Evolutionary conservation across 441 rosid genomes (phyloP).

Genomic region (Kokia cookei): DNA sequence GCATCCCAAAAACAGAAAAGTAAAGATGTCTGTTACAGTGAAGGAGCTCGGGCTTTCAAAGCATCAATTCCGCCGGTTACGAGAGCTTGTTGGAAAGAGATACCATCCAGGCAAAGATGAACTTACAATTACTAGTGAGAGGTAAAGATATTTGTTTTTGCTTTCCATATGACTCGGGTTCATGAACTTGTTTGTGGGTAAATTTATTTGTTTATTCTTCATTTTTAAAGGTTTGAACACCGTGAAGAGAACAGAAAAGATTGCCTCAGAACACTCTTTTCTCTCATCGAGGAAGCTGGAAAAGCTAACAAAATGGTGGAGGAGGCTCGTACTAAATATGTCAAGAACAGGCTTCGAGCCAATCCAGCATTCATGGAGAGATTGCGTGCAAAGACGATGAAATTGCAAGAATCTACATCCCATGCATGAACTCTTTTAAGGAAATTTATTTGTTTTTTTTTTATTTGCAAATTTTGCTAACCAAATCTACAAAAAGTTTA

Average conservation of each 20-base stretch:
- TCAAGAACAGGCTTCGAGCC: slow-evolving; percentile 68
- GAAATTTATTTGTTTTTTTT: too few species aligned
- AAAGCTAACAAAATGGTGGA: slow-evolving; percentile 73
- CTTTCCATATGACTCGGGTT: background rate
- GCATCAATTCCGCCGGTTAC: slow-evolving; percentile 59
- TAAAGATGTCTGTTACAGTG: slow-evolving; percentile 83
- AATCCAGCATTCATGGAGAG: slow-evolving; percentile 86
- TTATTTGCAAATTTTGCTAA: too few species aligned
- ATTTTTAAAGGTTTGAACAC: slow-evolving; percentile 63
- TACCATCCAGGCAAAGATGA: slow-evolving; percentile 92
- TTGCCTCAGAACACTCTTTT: slow-evolving; percentile 71
- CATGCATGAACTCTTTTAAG: slow-evolving; percentile 16
- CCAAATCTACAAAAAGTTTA: too few species aligned
- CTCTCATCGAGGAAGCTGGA: slow-evolving; percentile 77
- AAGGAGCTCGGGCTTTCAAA: slow-evolving; percentile 92
- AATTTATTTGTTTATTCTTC: background rate
- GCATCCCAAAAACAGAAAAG: slow-evolving; percentile 97
- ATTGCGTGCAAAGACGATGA: slow-evolving; percentile 53
- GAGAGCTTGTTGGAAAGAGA: slow-evolving; percentile 81
- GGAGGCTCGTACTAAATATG: slow-evolving; percentile 63
- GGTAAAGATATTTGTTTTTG: slow-evolving; percentile 34
- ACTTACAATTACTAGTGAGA: slow-evolving; percentile 88
- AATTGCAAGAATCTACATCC: slow-evolving; percentile 29
- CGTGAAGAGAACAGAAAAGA: slow-evolving; percentile 94
- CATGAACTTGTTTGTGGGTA: background rate